A percentile compares a stretch with the other conserved stretches of the same genome.
Conservation (phyloP, 1,284 basidiomycete genomes). For the Neonothopanus nambi region DNA sequence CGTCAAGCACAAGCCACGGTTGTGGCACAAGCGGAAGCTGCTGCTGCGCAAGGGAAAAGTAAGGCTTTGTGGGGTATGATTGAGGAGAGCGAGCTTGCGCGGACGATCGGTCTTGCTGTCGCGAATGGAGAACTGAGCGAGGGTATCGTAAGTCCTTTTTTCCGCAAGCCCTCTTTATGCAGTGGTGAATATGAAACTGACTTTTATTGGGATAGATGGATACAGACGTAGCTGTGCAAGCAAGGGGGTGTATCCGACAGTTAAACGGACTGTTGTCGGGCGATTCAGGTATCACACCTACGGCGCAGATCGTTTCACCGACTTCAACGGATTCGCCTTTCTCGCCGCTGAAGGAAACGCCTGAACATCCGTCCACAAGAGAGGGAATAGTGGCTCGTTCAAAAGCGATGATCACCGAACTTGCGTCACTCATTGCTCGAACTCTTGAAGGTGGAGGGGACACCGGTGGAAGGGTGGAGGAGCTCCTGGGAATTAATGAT, state of each 20-base stretch:
- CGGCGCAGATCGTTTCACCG: background rate
- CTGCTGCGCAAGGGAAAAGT: slow-evolving; percentile 29
- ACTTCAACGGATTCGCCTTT: background rate
- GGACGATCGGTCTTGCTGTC: slow-evolving; percentile 55
- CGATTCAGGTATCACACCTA: background rate
- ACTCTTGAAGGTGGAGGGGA: slow-evolving; percentile 27
- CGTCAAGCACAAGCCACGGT: slow-evolving; percentile 37
- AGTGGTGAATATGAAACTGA: slow-evolving; percentile 12
- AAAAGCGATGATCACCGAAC: slow-evolving; percentile 54
- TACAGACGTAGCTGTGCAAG: slow-evolving; percentile 53
- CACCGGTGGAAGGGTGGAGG: slow-evolving; percentile 48
- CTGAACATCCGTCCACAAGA: background rate
- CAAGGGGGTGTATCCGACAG: slow-evolving; percentile 45
- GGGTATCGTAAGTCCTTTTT: background rate
- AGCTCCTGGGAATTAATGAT: slow-evolving; percentile 74
- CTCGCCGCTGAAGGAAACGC: background rate
- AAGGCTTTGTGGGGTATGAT: slow-evolving; percentile 80
- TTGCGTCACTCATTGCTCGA: slow-evolving; percentile 59
- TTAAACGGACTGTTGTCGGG: slow-evolving; percentile 34
- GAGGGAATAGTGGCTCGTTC: background rate
- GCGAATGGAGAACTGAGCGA: slow-evolving; percentile 58
- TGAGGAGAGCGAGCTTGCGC: slow-evolving; percentile 77
- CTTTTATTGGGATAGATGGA: slow-evolving; percentile 41
- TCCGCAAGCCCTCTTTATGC: background rate
- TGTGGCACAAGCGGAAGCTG: slow-evolving; percentile 17